Base-by-base conservation (phyloP, 768 basidiomycete genomes). In the Podaxis sp. region DNA sequence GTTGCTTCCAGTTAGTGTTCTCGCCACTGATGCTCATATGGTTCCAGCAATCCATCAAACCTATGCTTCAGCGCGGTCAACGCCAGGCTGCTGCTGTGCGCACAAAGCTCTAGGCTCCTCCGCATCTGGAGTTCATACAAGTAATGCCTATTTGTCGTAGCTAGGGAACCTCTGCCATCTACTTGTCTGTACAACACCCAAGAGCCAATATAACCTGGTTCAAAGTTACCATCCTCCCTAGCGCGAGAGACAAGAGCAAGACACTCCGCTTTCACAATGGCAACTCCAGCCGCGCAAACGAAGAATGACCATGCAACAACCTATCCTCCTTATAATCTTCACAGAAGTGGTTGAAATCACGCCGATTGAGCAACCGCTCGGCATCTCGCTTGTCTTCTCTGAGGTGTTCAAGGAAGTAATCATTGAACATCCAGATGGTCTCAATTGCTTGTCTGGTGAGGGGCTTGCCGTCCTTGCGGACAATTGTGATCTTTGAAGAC, bases 21-120 rank as follows among this genome's bases (percentile, higher is more conserved):
- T n/a, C 2, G 23, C 25, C 11, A 36, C 23, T 59, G 14, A 11
- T 50, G 16, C 61, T 53, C 6, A 55, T 50, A 54, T 16, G 9
- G 55, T 23, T 59, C 61, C 38, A 76, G 82, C 69, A 75, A 50
- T 79, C 78, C n/a, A 83, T 86, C 63, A 81, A 77, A 60, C 81
- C 83, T 1, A 74, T 86, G 54, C 68, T 86, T 21, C 62, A 73
- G 57, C 77, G 84, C 2, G 84, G 86, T 1, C 76, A 74, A 61
- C 70, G 66, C 47, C 66, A 75, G 27, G 76, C 73, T 4, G 70
- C 52, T 6, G 16, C 28, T 7, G 3, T 38, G 35, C 44, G 51
- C 23, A 18, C 59, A 7, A 61, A 55, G 35, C 59, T 61, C 44
- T 61, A 55, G 36, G 21, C 1, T 9, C 14, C 36, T 27, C 4